These are phyloP conservation scores for Colletotrichum orchidophilum DNA, from an alignment of 2,329 filamentous ascomycete genomes.

Conservation along the genomic window DNA sequence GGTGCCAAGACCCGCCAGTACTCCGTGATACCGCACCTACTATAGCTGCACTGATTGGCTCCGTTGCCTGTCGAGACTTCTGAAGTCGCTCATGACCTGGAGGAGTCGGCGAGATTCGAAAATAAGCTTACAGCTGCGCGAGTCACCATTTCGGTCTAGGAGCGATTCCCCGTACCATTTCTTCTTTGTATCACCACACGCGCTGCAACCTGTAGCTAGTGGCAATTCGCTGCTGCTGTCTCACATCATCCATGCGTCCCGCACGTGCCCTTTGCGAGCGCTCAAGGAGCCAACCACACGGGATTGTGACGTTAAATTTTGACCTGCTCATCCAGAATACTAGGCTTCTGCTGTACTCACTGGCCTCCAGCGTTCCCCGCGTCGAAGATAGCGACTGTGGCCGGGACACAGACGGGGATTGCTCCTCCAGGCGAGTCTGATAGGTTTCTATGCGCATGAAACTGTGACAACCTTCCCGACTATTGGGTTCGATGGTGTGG, in stretches of 20 bases:
- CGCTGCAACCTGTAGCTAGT: neutral
- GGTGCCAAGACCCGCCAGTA: constrained; percentile 26
- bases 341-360: neutral
- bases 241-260: constrained; percentile 29
- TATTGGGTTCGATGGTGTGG: neutral
- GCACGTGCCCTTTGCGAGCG: constrained; percentile 14
- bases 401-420: neutral
- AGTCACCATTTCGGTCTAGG: constrained; percentile 7
- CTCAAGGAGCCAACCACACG: constrained; percentile 20
- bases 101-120: constrained; percentile 15
- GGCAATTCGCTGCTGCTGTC: constrained; percentile 13
- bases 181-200: neutral
- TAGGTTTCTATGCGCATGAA: constrained; percentile 29
- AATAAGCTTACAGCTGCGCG: constrained; percentile 28
- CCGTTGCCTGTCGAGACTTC: neutral
- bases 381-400: constrained; percentile 1
- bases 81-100: neutral
- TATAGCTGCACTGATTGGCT: constrained; percentile 11
- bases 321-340: constrained; percentile 16
- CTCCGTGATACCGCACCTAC: constrained; percentile 26
- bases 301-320: neutral
- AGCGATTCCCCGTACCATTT: neutral
- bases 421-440: neutral
- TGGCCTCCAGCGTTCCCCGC: neutral
- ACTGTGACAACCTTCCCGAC: constrained; percentile 7